Base-by-base conservation (phyloP, 2,329 filamentous ascomycete genomes). In the Aaosphaeria pasadenensis region DNA sequence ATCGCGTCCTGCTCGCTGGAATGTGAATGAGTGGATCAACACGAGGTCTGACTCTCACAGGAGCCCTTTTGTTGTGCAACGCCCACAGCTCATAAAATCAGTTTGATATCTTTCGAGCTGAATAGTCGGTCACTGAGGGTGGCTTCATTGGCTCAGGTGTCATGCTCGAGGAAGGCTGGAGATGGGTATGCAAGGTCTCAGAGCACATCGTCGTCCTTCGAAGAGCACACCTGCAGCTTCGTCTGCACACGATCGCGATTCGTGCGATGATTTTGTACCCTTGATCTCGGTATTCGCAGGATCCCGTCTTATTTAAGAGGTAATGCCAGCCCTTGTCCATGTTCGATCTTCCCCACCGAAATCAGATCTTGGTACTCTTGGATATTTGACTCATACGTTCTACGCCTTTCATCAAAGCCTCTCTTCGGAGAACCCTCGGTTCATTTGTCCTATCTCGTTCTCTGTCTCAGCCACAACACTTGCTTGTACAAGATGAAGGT, bases 81-180 rank as follows among this genome's bases (percentile, higher is more conserved):
- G 17, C 17, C 17, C 17, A 24, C 17, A 24, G 17, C 17, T 24
- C 17, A 24, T 24, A 24, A 24, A 24, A 24, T 24, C 17, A 24
- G 17, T 24, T 24, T 24, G 17, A 24, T 24, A 24, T 24, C 17
- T 24, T 24, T 24, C 17, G 17, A 24, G 17, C 53, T 11, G 49
- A 52, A 28, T 45, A 54, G 3, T 55, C 55, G 4, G 57, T 45
- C 33, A 13, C 33, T 11, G 9, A 13, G 9, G 9, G 33, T 36
- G 33, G 9, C 33, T 9, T 11, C 33, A 36, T 36, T 36, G 9
- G 9, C 33, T 36, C 9, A 13, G 13, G 13, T 13, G 33, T 9
- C 33, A 9, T 36, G 9, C 9, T 11, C 33, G 9, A 36, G 2
- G 33, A 13, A 36, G 33, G 33, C 33, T 13, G 9, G 33, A 11